Evolutionary conservation across 805 yeast species (phyloP), one percentile per base, ranked within the genome.

Genomic region (Candida pseudoglaebosa): DNA sequence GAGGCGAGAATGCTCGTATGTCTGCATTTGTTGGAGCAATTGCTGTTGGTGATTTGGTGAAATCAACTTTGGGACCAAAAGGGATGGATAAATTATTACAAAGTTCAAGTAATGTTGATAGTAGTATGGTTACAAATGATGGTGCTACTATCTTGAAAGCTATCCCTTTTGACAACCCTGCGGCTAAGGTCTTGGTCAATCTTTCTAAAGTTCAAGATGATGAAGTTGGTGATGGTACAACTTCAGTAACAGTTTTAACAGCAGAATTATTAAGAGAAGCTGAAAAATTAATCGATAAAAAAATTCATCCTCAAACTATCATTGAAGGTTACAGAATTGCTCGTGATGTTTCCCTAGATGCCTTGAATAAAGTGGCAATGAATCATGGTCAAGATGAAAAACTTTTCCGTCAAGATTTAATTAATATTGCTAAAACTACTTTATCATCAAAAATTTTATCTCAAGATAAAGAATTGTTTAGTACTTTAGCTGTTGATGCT

Each of bases 161-260:
- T 2, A 91, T 93, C 52, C 97, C 98, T 12, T 78, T 93, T 49
- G 96, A 90, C 58, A 91, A 93, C 54, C 98, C 98, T 7, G 98
- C 98, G 12, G 99, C 99, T 17, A 87, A 88, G 61, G 90, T 91
- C 43, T 70, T 91, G 49, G 99, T 91, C 38, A 95, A 91, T 59
- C 85, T 91, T 41, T 85, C 96, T 13, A 83, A 95, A 59, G 89
- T 95, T 2, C 99, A 91, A 67, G 99, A 91, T 60, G 95, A 95
- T 43, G 98, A 91, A 62, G 96, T 93, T 47, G 99, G 99, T 43
- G 99, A 91, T 65, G 99, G 99, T 49, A 91, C 99, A 32, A 91
- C 99, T 1, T 84, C 96, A 20, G 99, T 91, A 15, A 86, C 97
- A 0, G 82, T 91, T 22, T 67, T 91, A 41, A 81, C 91, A 31